Conservation (phyloP, 805 yeast genomes). For the Wickerhamomyces ciferrii region DNA sequence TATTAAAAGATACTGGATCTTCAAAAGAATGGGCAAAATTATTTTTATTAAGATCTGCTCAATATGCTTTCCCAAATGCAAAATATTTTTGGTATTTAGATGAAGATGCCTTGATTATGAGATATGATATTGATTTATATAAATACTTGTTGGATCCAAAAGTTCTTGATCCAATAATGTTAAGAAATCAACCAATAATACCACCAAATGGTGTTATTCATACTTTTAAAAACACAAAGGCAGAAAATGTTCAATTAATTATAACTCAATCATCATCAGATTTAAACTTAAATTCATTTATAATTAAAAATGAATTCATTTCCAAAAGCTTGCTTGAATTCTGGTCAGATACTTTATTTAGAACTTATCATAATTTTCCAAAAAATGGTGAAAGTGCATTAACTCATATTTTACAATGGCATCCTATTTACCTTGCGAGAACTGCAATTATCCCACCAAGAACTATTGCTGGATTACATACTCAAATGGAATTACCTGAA, state of each 20-base stretch:
- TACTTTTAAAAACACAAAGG: constrained; percentile 57
- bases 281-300: constrained; percentile 63
- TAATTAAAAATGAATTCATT: constrained; percentile 60
- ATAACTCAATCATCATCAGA: constrained; percentile 66
- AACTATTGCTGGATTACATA: constrained; percentile 43
- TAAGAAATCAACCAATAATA: constrained; percentile 67
- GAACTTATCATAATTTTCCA: constrained; percentile 57
- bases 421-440: constrained; percentile 70
- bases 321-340: constrained; percentile 71
- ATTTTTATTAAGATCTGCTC: constrained; percentile 74
- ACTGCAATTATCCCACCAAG: constrained; percentile 69
- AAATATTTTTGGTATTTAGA: constrained; percentile 88
- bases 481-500: constrained; percentile 29
- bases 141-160: constrained; percentile 55
- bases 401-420: constrained; percentile 94
- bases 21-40: constrained; percentile 60
- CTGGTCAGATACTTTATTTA: constrained; percentile 70
- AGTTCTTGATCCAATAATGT: constrained; percentile 57
- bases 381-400: constrained; percentile 60
- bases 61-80: constrained; percentile 89
- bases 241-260: constrained; percentile 52
- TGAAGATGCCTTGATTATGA: constrained; percentile 72
- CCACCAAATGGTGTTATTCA: constrained; percentile 64
- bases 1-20: constrained; percentile 39
- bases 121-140: constrained; percentile 54